Conservation (phyloP, 148 eudicot genomes). For the Talinum fruticosum region DNA sequence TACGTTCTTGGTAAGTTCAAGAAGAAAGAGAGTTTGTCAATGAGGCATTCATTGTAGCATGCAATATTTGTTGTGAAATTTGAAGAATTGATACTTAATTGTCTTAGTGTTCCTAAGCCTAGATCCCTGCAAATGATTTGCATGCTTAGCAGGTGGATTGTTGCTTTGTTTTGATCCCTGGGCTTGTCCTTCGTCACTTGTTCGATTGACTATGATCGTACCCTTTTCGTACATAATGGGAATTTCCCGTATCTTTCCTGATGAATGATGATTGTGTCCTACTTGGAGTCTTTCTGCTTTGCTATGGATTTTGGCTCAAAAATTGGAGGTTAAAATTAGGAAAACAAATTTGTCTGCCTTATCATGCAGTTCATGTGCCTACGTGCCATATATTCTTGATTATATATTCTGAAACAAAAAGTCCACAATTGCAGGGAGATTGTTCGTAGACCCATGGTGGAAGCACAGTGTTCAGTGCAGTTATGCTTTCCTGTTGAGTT, state of each 20-base stretch:
- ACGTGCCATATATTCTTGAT: background rate
- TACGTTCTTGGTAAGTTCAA: too few relatives aligned
- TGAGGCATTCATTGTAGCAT: too few relatives aligned
- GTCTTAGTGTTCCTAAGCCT: too few relatives aligned
- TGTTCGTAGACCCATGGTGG: conserved; percentile 88
- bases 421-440: conserved; percentile 58
- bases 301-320: background rate
- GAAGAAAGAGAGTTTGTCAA: too few relatives aligned
- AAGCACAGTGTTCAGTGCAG: conserved; percentile 92
- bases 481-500: conserved; percentile 84
- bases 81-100: too few relatives aligned
- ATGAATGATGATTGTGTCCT: background rate
- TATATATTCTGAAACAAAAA: background rate
- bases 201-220: background rate
- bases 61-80: too few relatives aligned
- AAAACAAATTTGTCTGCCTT: background rate
- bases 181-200: too few relatives aligned
- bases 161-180: too few relatives aligned
- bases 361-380: background rate
- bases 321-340: background rate
- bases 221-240: background rate
- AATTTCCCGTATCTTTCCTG: background rate
- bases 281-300: background rate
- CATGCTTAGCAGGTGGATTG: too few relatives aligned
- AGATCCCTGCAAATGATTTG: too few relatives aligned